phyloP scores from a whole-genome alignment of 306 rosid genomes.

The Spatholobus suberectus region DNA sequence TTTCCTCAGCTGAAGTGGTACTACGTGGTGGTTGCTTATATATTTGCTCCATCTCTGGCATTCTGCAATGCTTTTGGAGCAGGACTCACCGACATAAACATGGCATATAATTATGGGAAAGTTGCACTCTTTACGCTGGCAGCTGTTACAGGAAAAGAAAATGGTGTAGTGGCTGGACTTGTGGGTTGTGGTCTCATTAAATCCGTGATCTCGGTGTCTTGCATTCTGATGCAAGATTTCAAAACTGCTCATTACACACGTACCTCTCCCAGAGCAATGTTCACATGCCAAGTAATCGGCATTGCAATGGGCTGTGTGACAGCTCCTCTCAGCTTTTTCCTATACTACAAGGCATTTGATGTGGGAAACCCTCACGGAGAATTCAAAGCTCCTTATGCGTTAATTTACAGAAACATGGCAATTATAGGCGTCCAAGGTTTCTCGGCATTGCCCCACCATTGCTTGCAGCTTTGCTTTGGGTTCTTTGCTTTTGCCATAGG shows the following conservation, averaged over 20 bases:
- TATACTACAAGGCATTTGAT: slow-evolving; percentile 63
- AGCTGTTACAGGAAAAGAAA: slow-evolving; percentile 54
- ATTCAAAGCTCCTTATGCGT: slow-evolving; percentile 91
- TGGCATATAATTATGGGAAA: slow-evolving; percentile 96
- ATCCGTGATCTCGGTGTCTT: slow-evolving; percentile 76
- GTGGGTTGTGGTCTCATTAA: slow-evolving; percentile 84
- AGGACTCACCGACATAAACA: slow-evolving; percentile 93
- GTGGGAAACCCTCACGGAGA: slow-evolving; percentile 79
- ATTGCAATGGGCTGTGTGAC: slow-evolving; percentile 73
- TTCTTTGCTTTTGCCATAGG: slow-evolving; percentile 51
- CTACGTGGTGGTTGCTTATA: slow-evolving; percentile 49
- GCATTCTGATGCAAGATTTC: slow-evolving; percentile 91
- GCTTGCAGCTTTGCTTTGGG: slow-evolving; percentile 67
- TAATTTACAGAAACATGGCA: slow-evolving; percentile 57
- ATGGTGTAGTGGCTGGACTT: slow-evolving; percentile 58
- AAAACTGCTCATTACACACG: slow-evolving; percentile 83
- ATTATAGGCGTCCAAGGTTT: slow-evolving; percentile 52
- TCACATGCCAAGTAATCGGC: slow-evolving; percentile 77
- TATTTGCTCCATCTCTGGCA: slow-evolving; percentile 86
- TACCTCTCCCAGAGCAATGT: slow-evolving; percentile 95
- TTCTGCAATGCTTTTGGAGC: slow-evolving; percentile 96
- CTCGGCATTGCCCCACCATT: slow-evolving; percentile 84
- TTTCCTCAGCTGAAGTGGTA: slow-evolving; percentile 52
- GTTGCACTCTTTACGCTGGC: slow-evolving; percentile 83
- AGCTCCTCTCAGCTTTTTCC: slow-evolving; percentile 84